Percentiles rank a stretch among this genome's conserved stretches.
These are phyloP conservation scores for Ophiostoma sp. DNA, from an alignment of 2,329 filamentous ascomycete genomes.

Conservation along the genomic window DNA sequence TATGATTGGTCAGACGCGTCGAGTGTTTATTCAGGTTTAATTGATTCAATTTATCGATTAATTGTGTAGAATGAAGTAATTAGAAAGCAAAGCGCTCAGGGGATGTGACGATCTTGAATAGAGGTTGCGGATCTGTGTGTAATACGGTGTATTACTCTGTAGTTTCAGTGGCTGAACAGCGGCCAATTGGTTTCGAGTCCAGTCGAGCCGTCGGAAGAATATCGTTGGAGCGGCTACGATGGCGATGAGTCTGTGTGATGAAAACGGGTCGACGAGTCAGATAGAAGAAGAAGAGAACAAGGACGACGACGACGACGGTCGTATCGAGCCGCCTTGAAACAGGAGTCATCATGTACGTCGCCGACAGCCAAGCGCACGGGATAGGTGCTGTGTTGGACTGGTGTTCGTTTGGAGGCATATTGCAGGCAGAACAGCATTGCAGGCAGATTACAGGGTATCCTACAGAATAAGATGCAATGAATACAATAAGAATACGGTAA, in stretches of 20 bases:
- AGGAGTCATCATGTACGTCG: slow-evolving; percentile 2
- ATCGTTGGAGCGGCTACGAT: neutral
- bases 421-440: neutral
- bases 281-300: neutral
- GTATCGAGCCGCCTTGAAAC: neutral
- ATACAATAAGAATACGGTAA: neutral
- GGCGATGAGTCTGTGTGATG: neutral
- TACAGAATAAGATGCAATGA: too few relatives aligned
- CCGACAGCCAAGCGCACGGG: slow-evolving; percentile 1
- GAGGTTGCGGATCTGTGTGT: neutral
- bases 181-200: neutral
- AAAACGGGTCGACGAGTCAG: neutral
- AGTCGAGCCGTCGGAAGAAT: neutral
- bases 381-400: neutral
- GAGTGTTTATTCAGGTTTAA: neutral
- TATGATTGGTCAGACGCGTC: slow-evolving; percentile 1
- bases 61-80: neutral
- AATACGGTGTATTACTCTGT: too few relatives aligned
- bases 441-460: too few relatives aligned
- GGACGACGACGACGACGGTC: neutral
- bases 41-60: neutral
- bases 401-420: too few relatives aligned
- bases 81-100: neutral
- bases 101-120: neutral
- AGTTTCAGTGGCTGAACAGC: neutral